Evolutionary conservation across 345 rosid genomes (phyloP), one percentile per base, ranked within the genome.

Genomic region (Cardamine occulta): DNA sequence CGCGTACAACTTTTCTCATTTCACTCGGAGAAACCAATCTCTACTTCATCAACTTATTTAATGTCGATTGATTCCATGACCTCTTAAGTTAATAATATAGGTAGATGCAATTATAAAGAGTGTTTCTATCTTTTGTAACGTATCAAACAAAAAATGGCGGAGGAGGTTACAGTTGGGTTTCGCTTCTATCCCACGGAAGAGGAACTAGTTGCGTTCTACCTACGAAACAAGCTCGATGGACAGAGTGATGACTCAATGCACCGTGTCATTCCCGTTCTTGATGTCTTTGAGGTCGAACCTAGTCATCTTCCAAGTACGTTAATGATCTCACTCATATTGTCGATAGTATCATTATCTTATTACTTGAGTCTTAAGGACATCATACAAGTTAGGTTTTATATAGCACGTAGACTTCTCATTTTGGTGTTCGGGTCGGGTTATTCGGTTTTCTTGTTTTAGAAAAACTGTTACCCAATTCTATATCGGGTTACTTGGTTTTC

Each of bases 121-220:
- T 14, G 48, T 29, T 67, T 69, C 19, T 19, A 19, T 1, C 18
- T 21, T 4, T 45, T 23, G 47, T 31, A 55, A 24, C 24, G 47
- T 17, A 59, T 2, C 21, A 68, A 44, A 48, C 47, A 45, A 44
- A 45, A 19, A 49, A 77, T 77, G 81, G 24, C 74, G 78, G 90
- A 57, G 29, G 87, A 88, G 24, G 56, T 70, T 31, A 66, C 68
- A 10, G 42, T 68, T 1, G 99, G 97, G 15, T 85, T 68, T 73
- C 97, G 97, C 28, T 95, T 95, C 82, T 95, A 79, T 77, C 99
- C 99, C 4, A 92, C 97, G 0, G 99, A 95, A 75, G 97, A 92
- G 29, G 99, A 95, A 82, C 85, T 95, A 0, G 70, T 92, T 65
- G 68, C 86, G 21, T 95, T 92, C 88, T 95, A 95, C 73, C 84